Base-by-base conservation (phyloP, 2,329 filamentous ascomycete species). In the Sarocladium oryzae region DNA sequence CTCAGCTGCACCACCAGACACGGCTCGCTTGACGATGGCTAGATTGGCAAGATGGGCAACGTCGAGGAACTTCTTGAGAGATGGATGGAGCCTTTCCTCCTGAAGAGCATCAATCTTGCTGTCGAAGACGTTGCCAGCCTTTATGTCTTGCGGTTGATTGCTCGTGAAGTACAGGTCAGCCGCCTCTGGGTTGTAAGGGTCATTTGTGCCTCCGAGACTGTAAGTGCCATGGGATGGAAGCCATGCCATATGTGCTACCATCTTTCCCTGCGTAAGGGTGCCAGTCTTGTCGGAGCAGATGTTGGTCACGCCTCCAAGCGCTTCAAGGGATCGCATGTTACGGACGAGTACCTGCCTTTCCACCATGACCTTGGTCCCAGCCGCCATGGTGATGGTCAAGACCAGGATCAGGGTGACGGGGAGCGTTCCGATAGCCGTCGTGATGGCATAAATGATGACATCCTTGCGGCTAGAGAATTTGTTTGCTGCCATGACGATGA, bases 31-130 rank as follows among this genome's bases (percentile, higher is more conserved):
- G 2, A 85, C 72, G 37, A 73, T 74, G 1, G 81, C 79, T 9
- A 85, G 66, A 56, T 85, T 85, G 13, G 79, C 81, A 52, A 84
- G 69, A 0, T 79, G 73, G 3, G 81, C 77, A 23, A 82, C 74
- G 49, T 78, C 74, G 21, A 85, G 71, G 57, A 75, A 82, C 2
- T 73, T 66, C 56, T 74, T 65, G 4, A 84, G 61, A 2, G 66
- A 57, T 2, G 65, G 50, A 46, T 76, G 52, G 11, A 10, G 13
- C 2, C 36, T 3, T 2, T 45, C 75, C 35, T 74, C 66, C 11
- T 75, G 65, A 2, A 75, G 52, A 1, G 78, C 58, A 0, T 65
- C 54, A 4, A 67, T 56, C 11, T 54, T 43, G 2, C 51, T 20
- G 33, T 11, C 37, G 18, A 40, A 20, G 21, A 7, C 21, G 3